A percentile compares a stretch with the other conserved stretches of the same genome.
These are phyloP conservation scores for Marasmius fiardii DNA, from an alignment of 1,284 basidiomycete species.

Conservation along the genomic window DNA sequence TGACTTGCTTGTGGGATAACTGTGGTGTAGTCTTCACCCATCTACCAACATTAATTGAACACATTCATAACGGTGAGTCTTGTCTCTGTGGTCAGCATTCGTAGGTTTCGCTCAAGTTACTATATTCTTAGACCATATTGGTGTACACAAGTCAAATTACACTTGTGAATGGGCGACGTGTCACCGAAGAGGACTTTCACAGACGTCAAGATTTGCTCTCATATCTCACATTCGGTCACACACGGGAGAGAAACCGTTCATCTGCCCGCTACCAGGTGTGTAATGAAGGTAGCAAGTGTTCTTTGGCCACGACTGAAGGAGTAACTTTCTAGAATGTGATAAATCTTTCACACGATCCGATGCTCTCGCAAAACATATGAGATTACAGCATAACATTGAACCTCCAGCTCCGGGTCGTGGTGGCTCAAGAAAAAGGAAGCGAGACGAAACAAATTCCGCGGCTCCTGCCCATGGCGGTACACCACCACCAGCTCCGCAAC, in stretches of 20 bases:
- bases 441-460: constrained; percentile 28
- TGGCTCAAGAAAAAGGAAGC: constrained; percentile 64
- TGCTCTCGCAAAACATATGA: constrained; percentile 88
- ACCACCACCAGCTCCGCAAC: neutral
- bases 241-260: constrained; percentile 90
- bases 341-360: constrained; percentile 92
- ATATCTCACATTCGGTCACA: constrained; percentile 87
- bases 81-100: constrained; percentile 3
- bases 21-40: constrained; percentile 71
- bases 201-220: constrained; percentile 85
- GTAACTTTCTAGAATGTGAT: constrained; percentile 69
- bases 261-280: constrained; percentile 75
- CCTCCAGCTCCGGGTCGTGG: constrained; percentile 71
- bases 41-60: constrained; percentile 70
- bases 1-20: constrained; percentile 76
- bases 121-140: constrained; percentile 64
- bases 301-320: constrained; percentile 1
- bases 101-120: constrained; percentile 43
- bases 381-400: constrained; percentile 78
- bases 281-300: constrained; percentile 13
- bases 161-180: constrained; percentile 89
- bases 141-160: constrained; percentile 83
- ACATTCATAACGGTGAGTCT: constrained; percentile 70
- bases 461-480: neutral
- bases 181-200: constrained; percentile 71